Percentiles rank a stretch among this genome's conserved stretches.
phyloP scores from a whole-genome alignment of 805 yeast genomes.

The Candida silvicultrix region DNA sequence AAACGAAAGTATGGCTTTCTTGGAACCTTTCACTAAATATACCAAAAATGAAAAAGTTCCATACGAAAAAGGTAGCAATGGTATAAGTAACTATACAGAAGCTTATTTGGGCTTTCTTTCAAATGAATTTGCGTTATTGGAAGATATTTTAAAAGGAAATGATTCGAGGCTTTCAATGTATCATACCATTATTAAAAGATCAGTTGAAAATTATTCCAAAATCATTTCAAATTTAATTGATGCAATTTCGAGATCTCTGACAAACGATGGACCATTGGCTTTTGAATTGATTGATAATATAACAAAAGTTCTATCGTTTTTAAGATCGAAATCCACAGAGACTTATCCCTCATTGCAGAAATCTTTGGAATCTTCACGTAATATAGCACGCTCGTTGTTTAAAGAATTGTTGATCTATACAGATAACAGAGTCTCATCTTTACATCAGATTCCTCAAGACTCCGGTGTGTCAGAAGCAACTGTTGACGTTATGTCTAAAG shows the following conservation, averaged over 20 bases:
- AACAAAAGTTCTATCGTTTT: conserved; percentile 26
- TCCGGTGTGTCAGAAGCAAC: conserved; percentile 66
- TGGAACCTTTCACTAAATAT: conserved; percentile 41
- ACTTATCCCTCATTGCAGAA: conserved; percentile 13
- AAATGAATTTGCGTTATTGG: conserved; percentile 42
- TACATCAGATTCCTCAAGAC: conserved; percentile 53
- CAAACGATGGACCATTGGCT: conserved; percentile 43
- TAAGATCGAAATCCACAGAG: conserved; percentile 20
- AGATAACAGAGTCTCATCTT: conserved; percentile 40
- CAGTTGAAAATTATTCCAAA: conserved; percentile 31
- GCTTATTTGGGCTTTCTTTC: conserved; percentile 43
- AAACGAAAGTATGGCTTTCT: conserved; percentile 34
- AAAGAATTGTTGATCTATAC: conserved; percentile 50
- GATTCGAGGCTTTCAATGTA: conserved; percentile 24
- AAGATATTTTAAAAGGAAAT: conserved; percentile 33
- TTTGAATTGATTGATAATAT: conserved; percentile 55
- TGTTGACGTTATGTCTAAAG: conserved; percentile 62
- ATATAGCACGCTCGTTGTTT: conserved; percentile 38
- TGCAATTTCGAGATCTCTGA: conserved; percentile 34
- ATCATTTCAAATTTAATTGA: conserved; percentile 32
- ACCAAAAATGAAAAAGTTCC: conserved; percentile 35
- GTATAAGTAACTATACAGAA: conserved; percentile 46
- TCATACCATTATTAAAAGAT: conserved; percentile 26
- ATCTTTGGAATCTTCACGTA: conserved; percentile 21
- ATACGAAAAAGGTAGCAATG: conserved; percentile 57